Percentiles rank a stretch among this genome's conserved stretches.
Evolutionary conservation across 495 filamentous ascomycete genomes (phyloP).

Genomic region (Aspergillus bridgeri): DNA sequence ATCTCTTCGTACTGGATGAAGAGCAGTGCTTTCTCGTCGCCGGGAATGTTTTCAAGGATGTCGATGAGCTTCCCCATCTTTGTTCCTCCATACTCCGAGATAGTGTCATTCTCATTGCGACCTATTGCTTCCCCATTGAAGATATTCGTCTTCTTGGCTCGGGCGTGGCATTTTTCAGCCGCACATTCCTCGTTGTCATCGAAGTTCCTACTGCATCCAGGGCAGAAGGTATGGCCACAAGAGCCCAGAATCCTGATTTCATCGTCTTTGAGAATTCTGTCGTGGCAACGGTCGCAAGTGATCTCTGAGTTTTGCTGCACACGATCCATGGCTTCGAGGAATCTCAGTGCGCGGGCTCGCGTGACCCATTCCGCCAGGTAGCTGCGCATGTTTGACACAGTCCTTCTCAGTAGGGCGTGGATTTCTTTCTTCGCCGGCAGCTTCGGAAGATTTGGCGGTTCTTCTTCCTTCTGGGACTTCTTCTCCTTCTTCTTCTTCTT

Average conservation of each 20-base stretch:
- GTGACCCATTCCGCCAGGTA: slow-evolving; percentile 30
- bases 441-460: slow-evolving; percentile 3
- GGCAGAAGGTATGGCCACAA: slow-evolving; percentile 53
- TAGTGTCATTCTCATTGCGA: slow-evolving; percentile 23
- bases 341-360: slow-evolving; percentile 29
- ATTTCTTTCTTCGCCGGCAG: slow-evolving; percentile 12
- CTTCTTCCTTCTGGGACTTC: background rate
- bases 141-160: slow-evolving; percentile 28
- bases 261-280: slow-evolving; percentile 1
- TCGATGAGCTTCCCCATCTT: slow-evolving; percentile 49
- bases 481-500: background rate
- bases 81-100: slow-evolving; percentile 31
- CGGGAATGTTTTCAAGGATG: slow-evolving; percentile 39
- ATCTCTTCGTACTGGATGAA: slow-evolving; percentile 52
- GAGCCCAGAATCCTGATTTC: slow-evolving; percentile 36
- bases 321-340: slow-evolving; percentile 21
- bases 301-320: slow-evolving; percentile 20
- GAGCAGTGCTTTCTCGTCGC: slow-evolving; percentile 46
- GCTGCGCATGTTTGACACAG: slow-evolving; percentile 22
- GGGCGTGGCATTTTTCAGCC: slow-evolving; percentile 28
- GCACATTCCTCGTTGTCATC: slow-evolving; percentile 24
- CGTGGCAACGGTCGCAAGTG: slow-evolving; percentile 30
- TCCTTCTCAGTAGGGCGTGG: slow-evolving; percentile 18
- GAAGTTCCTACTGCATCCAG: slow-evolving; percentile 25
- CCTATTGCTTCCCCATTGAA: slow-evolving; percentile 34